Evolutionary conservation across 176 grass and related monocot species (phyloP).

Genomic region (Zoysia pacifica): DNA sequence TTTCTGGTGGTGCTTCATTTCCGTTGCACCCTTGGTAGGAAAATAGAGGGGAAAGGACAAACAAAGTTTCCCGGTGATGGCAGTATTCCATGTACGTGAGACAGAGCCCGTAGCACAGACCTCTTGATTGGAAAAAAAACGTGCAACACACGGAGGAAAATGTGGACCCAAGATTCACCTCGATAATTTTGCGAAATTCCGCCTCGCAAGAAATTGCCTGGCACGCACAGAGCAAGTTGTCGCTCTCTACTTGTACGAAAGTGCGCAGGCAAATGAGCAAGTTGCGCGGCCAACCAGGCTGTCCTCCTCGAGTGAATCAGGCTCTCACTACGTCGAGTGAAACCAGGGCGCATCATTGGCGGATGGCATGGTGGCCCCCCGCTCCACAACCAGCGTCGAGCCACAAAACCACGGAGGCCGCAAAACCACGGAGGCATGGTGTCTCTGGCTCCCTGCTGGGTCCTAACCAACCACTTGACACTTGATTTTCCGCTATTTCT

Average conservation of each 20-base stretch:
- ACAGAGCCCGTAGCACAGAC: too few species aligned
- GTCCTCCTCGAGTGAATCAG: not conserved
- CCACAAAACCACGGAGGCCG: not conserved
- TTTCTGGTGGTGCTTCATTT: not conserved
- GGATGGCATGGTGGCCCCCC: too few species aligned
- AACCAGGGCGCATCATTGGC: too few species aligned
- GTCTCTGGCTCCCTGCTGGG: too few species aligned
- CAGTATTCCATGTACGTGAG: not conserved
- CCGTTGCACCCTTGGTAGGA: not conserved
- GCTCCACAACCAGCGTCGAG: too few species aligned
- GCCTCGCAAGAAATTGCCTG: not conserved
- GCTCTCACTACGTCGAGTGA: too few species aligned
- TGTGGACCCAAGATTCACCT: not conserved
- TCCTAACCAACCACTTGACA: constrained; percentile 15
- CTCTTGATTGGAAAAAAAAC: not conserved
- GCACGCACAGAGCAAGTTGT: not conserved
- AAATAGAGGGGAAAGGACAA: not conserved
- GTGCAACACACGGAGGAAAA: not conserved
- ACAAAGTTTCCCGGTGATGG: not conserved
- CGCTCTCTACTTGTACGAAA: constrained; percentile 21
- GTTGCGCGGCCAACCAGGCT: constrained; percentile 12
- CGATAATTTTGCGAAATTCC: not conserved
- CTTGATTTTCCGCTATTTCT: not conserved
- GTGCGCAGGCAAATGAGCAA: constrained; percentile 11
- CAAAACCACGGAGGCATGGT: too few species aligned